Evolutionary conservation across 2,329 filamentous ascomycete species (phyloP).

Genomic region (Tolypocladium tundrense): DNA sequence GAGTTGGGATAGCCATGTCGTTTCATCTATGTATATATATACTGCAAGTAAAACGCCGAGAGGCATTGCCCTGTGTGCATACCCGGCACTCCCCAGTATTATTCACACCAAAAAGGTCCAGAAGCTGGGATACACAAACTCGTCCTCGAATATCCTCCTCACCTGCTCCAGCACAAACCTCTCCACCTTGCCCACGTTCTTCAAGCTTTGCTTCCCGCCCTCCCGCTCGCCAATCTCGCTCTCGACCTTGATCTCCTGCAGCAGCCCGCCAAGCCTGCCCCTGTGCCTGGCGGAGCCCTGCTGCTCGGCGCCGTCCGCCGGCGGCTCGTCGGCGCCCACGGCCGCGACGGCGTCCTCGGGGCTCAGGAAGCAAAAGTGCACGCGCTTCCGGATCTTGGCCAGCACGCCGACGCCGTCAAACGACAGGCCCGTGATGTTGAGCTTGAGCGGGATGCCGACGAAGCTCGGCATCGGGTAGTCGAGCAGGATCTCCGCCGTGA

Average conservation of each 20-base stretch:
- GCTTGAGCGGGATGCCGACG: constrained; percentile 84
- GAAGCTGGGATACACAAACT: constrained; percentile 96
- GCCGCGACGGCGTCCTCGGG: constrained; percentile 80
- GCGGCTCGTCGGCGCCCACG: constrained; percentile 40
- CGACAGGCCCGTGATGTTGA: constrained; percentile 88
- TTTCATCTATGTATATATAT: background rate
- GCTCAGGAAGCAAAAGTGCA: constrained; percentile 90
- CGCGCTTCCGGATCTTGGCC: constrained; percentile 77
- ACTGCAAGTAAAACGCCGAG: background rate
- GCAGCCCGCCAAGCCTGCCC: constrained; percentile 54
- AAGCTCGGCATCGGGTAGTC: constrained; percentile 99
- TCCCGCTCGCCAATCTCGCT: constrained; percentile 94
- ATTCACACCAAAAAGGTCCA: constrained; percentile 85
- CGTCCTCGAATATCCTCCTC: constrained; percentile 92
- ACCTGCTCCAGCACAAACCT: constrained; percentile 96
- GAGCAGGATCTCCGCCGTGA: constrained; percentile 90
- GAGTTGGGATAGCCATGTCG: background rate
- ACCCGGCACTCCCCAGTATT: background rate
- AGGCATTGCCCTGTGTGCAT: background rate
- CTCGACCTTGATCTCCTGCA: constrained; percentile 92
- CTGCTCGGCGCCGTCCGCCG: constrained; percentile 5
- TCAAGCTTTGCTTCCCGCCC: constrained; percentile 84
- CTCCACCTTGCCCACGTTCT: constrained; percentile 98
- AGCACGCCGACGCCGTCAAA: constrained; percentile 93
- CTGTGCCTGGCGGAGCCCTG: constrained; percentile 16